Evolutionary conservation across 768 basidiomycete species (phyloP).

Genomic region (Naganishia vishniacii): DNA sequence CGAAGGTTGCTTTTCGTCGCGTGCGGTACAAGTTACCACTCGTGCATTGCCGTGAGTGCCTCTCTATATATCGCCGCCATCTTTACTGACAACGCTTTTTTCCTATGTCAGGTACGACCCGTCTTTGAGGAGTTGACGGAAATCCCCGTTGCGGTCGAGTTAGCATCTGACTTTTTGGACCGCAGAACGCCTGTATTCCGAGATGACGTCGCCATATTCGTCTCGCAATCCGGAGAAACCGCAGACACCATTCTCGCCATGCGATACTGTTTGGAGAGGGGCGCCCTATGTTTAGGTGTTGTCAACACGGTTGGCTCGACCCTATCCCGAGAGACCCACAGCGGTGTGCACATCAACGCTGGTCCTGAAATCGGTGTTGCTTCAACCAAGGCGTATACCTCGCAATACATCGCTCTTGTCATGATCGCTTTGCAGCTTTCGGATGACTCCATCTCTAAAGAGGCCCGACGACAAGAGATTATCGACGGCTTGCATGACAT

Average conservation of each 20-base stretch:
- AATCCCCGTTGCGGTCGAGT: conserved; percentile 93
- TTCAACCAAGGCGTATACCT: conserved; percentile 98
- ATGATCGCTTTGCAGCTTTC: conserved; percentile 99
- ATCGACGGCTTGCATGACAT: conserved; percentile 88
- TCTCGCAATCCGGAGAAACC: conserved; percentile 97
- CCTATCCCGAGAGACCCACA: conserved; percentile 95
- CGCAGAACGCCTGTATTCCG: conserved; percentile 99
- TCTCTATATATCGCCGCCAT: neutral
- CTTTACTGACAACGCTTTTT: neutral
- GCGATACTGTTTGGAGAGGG: conserved; percentile 92
- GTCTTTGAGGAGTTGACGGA: conserved; percentile 99
- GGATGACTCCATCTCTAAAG: conserved; percentile 92
- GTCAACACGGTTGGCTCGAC: conserved; percentile 99
- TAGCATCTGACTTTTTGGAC: conserved; percentile 97
- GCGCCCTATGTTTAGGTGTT: conserved; percentile 92
- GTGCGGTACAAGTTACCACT: conserved; percentile 98
- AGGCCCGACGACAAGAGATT: conserved; percentile 81
- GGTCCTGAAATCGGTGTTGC: conserved; percentile 71
- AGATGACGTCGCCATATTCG: conserved; percentile 92
- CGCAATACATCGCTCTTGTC: conserved; percentile 94
- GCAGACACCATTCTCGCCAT: conserved; percentile 95
- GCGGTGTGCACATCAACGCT: conserved; percentile 99
- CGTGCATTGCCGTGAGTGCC: conserved; percentile 65
- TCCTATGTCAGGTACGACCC: conserved; percentile 60
- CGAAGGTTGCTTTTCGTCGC: conserved; percentile 93